phyloP scores from a whole-genome alignment of 345 rosid genomes.

The Populus simonii region DNA sequence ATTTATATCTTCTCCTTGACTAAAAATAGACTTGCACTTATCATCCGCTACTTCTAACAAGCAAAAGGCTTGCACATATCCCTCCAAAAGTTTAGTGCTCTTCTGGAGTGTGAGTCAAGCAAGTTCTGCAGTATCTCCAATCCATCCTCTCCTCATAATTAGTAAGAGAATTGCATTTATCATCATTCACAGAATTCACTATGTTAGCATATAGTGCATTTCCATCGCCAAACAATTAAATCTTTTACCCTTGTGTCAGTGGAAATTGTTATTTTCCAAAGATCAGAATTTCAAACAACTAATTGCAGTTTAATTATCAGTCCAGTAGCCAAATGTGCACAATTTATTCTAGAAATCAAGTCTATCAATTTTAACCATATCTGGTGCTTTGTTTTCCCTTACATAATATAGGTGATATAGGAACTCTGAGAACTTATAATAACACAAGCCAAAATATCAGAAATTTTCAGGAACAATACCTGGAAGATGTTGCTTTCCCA shows the following conservation, averaged over 20 bases:
- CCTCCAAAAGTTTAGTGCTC: background rate
- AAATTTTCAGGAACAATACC: constrained; percentile 37
- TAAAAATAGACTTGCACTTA: background rate
- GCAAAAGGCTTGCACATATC: background rate
- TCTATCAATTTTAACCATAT: background rate
- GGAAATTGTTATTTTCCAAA: background rate
- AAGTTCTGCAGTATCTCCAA: background rate
- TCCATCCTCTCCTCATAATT: background rate
- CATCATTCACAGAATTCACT: background rate
- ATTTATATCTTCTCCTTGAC: background rate
- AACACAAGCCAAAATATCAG: background rate
- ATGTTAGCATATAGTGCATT: constrained; percentile 1
- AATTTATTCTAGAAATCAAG: background rate
- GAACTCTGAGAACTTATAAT: background rate
- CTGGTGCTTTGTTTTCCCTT: background rate
- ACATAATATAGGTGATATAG: background rate
- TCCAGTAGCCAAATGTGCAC: background rate
- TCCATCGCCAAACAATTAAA: background rate
- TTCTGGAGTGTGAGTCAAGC: background rate
- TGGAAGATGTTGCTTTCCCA: constrained; percentile 75
- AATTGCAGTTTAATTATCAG: background rate
- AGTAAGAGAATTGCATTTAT: background rate
- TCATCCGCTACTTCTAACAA: background rate
- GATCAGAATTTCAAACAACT: background rate
- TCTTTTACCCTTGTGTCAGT: background rate